These are phyloP conservation scores for Delonix regia DNA, from an alignment of 306 rosid genomes.

Conservation along the genomic window DNA sequence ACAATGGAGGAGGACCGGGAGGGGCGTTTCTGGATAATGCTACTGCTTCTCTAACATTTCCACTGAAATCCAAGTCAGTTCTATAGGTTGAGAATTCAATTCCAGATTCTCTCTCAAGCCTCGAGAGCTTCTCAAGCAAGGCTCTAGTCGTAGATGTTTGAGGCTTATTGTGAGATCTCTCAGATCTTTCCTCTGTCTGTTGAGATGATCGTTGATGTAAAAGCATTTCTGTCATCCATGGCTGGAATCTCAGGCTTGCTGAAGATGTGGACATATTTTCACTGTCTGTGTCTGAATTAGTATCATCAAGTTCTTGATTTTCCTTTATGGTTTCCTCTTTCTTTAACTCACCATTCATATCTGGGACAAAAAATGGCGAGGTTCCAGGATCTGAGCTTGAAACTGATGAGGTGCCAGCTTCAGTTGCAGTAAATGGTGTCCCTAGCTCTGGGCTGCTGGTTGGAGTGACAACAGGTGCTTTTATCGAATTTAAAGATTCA, in stretches of 20 bases:
- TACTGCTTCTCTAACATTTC: conserved; percentile 85
- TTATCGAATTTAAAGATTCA: conserved; percentile 53
- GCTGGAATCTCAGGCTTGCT: conserved; percentile 82
- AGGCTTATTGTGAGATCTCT: conserved; percentile 48
- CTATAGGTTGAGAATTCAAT: conserved; percentile 53
- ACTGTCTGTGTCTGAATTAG: conserved; percentile 77
- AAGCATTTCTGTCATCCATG: conserved; percentile 72
- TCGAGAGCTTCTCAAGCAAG: conserved; percentile 61
- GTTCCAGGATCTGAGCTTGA: conserved; percentile 97
- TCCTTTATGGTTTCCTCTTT: conserved; percentile 65
- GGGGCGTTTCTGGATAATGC: conserved; percentile 78
- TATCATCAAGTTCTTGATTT: conserved; percentile 61
- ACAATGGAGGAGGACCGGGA: conserved; percentile 90
- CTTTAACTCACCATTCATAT: conserved; percentile 65
- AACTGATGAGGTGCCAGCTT: conserved; percentile 90
- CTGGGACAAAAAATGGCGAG: conserved; percentile 80
- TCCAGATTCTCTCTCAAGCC: conserved; percentile 72
- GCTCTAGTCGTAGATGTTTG: conserved; percentile 62
- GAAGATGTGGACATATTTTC: conserved; percentile 73
- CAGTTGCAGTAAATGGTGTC: conserved; percentile 83
- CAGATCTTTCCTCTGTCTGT: conserved; percentile 53
- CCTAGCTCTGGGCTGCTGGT: conserved; percentile 93
- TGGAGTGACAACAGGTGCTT: conserved; percentile 83
- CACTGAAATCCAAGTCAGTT: conserved; percentile 60
- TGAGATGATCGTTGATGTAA: conserved; percentile 58